Percentiles rank a stretch among this genome's conserved stretches.
phyloP scores from a whole-genome alignment of 495 filamentous ascomycete species.

The Trichoderma virens region DNA sequence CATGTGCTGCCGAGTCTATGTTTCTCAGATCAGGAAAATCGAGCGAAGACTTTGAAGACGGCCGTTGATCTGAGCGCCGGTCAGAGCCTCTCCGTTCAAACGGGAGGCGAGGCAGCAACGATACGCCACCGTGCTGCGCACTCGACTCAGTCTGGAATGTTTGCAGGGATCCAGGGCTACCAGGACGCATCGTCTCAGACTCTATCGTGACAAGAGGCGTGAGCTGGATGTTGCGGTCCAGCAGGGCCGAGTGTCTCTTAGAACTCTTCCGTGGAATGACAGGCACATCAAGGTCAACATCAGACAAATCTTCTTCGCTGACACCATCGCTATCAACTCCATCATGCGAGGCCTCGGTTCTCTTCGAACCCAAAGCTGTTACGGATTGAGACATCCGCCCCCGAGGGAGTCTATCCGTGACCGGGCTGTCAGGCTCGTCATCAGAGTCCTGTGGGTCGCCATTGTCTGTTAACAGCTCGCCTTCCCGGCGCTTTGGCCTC shows the following conservation, averaged over 20 bases:
- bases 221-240: constrained; percentile 18
- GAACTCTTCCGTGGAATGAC: constrained; percentile 57
- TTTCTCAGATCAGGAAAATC: constrained; percentile 40
- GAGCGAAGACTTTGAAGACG: constrained; percentile 38
- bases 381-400: constrained; percentile 53
- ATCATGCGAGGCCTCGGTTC: constrained; percentile 24
- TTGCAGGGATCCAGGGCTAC: constrained; percentile 5
- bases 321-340: not conserved
- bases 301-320: constrained; percentile 16
- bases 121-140: constrained; percentile 24
- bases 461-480: constrained; percentile 39
- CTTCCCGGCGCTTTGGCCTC: constrained; percentile 15
- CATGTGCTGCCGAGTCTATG: constrained; percentile 21
- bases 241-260: constrained; percentile 39
- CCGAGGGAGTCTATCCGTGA: constrained; percentile 51
- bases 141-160: constrained; percentile 14
- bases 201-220: constrained; percentile 12
- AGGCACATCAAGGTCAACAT: constrained; percentile 22
- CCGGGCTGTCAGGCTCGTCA: constrained; percentile 17
- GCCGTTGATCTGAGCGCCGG: constrained; percentile 35
- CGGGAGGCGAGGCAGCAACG: constrained; percentile 44
- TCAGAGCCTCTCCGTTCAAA: constrained; percentile 46
- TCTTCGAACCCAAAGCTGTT: constrained; percentile 55
- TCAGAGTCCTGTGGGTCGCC: constrained; percentile 32
- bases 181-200: not conserved